Evolutionary conservation across 2,329 filamentous ascomycete species (phyloP), one percentile per base, ranked within the genome.

Genomic region (Scortechinia acanthostroma): DNA sequence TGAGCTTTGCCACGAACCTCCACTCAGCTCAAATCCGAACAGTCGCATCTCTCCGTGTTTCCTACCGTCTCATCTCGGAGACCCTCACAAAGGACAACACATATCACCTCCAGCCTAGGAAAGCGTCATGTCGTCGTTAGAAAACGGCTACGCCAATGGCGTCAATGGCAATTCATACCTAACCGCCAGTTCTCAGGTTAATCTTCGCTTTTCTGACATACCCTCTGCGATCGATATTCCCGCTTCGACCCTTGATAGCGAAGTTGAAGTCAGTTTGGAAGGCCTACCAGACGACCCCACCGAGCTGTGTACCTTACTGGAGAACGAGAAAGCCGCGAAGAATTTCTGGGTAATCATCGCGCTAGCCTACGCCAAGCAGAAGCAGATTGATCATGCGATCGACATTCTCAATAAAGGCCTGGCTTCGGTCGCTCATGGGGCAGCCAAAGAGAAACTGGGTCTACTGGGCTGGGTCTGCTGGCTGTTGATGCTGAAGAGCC

Each of bases 401-500:
- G 35, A 40, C 17, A 40, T 40, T 17, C 35, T 40, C 35, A 40
- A 40, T 40, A 80, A 82, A 58, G 82, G 80, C 28, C 64, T 83
- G 46, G 65, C 69, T 23, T 80, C 79, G 15, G 73, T 83, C 53
- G 65, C 64, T 22, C 70, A 74, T 48, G 75, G 73, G 25, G 74
- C 73, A 42, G 69, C 73, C 20, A 83, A 85, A 52, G 84, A 88
- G 62, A 77, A 77, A 52, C 72, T 86, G 51, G 81, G 76, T 51
- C 71, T 87, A 50, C 63, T 87, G 48, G 77, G 77, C 46, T 82
- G 78, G 58, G 66, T 87, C 19, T 84, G 81, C 59, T 88, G 84
- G 84, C 62, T 88, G 54, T 78, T 84, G 54, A 69, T 88, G 50
- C 74, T 81, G 62, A 85, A 86, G 62, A 84, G 80, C 55, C 74